Conservation (phyloP, 345 rosid genomes). For the Brassica cretica region DNA sequence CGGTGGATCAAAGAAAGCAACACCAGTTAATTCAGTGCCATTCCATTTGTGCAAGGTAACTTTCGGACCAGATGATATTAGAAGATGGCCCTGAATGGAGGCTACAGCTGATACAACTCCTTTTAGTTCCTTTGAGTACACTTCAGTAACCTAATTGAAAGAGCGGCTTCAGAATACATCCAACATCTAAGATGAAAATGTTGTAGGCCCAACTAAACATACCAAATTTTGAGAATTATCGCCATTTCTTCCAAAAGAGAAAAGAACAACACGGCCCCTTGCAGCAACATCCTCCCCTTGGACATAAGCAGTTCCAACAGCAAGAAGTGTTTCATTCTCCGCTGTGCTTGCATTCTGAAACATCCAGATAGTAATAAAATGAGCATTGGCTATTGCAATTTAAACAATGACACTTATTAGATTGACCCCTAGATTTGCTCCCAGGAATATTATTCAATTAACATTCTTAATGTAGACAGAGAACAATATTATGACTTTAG, state of each 20-base stretch:
- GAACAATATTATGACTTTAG: conserved; percentile 13
- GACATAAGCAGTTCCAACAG: conserved; percentile 93
- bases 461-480: conserved; percentile 18
- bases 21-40: conserved; percentile 83
- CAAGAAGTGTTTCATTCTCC: conserved; percentile 89
- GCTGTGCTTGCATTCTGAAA: conserved; percentile 75
- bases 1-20: conserved; percentile 96
- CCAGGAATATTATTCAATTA: conserved; percentile 5
- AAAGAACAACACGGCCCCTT: conserved; percentile 92
- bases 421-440: conserved; percentile 17
- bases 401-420: conserved; percentile 1
- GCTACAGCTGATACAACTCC: conserved; percentile 99
- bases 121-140: conserved; percentile 90
- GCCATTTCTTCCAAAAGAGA: conserved; percentile 61
- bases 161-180: conserved; percentile 22
- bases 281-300: conserved; percentile 99
- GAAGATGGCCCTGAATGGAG: conserved; percentile 92
- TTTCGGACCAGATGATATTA: conserved; percentile 96
- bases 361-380: conserved; percentile 22
- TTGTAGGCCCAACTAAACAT: conserved; percentile 24
- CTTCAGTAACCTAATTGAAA: conserved; percentile 71
- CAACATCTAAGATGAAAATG: conserved; percentile 19
- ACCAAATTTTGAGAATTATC: conserved; percentile 74
- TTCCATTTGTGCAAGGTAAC: conserved; percentile 89
- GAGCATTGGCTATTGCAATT: conserved; percentile 19